Base-by-base conservation (phyloP, 169 alveolate species). In the Plasmodium knowlesi region DNA sequence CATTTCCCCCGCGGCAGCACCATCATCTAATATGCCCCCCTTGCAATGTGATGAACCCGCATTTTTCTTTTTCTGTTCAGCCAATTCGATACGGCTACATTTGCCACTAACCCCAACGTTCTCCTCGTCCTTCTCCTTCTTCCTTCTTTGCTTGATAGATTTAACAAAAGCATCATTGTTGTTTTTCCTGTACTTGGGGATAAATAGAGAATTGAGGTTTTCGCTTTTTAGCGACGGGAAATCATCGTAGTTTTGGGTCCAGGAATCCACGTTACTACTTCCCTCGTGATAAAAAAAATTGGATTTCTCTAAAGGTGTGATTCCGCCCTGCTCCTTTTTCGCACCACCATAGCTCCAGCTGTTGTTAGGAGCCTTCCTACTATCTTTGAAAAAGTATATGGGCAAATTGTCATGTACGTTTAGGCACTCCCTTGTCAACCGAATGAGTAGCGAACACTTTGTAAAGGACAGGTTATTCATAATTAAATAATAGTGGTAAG, bases 341-440 rank as follows among this genome's bases (percentile, higher is more conserved):
- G 9, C 61, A 22, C 14, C 34, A 25, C 61, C 61, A 16, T 50
- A 50, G 22, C 5, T 50, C 61, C 61, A 14, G 22, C 61, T 50
- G 9, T 9, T 34, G 10, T 22, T 41, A 8, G n/a, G 16, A 22
- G 22, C 34, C 0, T 89, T 61, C 28, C 32, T n/a, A 70, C 73
- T 91, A 37, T 72, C 84, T 43, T 70, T 70, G 67, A 91, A 91
- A 82, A 91, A 91, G 72, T 46, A 82, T n/a, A 91, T 71, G n/a
- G 91, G 92, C 8, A 91, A 91, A 46, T 91, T 50, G 57, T 91
- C 95, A 91, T 71, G 81, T 41, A 91, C 74, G 39, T 91, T 91
- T 72, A 91, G 57, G 41, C 92, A 91, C 37, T 91, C 95, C 67
- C 61, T 91, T 8, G 92, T 91, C 30, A 91, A 28, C 37, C 83